Evolutionary conservation across 1,139 yeast genomes (phyloP), one percentile per base, ranked within the genome.

Genomic region (Blastobotrys apis): DNA sequence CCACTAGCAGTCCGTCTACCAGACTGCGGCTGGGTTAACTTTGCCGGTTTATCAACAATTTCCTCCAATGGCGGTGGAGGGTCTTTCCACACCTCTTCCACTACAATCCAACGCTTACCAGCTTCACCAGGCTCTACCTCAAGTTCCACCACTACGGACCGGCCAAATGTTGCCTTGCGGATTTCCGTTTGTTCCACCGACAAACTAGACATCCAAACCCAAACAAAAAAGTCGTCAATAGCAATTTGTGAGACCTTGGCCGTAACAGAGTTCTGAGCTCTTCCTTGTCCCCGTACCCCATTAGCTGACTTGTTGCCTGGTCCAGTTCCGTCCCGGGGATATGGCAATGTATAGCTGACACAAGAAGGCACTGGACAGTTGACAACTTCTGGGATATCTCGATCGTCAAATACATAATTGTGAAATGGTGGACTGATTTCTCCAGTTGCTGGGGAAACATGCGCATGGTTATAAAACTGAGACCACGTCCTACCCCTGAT

Each of bases 121-220:
- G 47, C 47, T 26, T 57, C 59, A 10, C 58, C 58, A 5, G 58
- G 53, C 31, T 52, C 47, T 8, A 59, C 66, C 19, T 71, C 73
- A 47, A 84, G 81, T 53, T 83, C 90, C 4, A 82, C 75, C 4
- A 87, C 85, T 45, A 86, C 71, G 0, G 94, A 80, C 49, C 94
- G 74, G 5, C 96, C 96, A 68, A 87, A 87, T 1, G 81, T 64
- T 26, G 75, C 74, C 61, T 84, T 84, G 54, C 81, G 77, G 25
- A 69, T 66, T 32, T 74, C 69, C 0, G 88, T 79, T 59, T 85
- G 86, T 57, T 87, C 96, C 35, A 80, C 75, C 0, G 86, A 86
- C 22, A 86, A 63, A 1, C 88, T 76, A 2, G 88, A 80, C 55
- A 86, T 69, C 96, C 96, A 87, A 0, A 95, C 78, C 95, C 95